These are phyloP conservation scores for Avena sativa DNA, from an alignment of 176 grass and related monocot species.

Conservation along the genomic window DNA sequence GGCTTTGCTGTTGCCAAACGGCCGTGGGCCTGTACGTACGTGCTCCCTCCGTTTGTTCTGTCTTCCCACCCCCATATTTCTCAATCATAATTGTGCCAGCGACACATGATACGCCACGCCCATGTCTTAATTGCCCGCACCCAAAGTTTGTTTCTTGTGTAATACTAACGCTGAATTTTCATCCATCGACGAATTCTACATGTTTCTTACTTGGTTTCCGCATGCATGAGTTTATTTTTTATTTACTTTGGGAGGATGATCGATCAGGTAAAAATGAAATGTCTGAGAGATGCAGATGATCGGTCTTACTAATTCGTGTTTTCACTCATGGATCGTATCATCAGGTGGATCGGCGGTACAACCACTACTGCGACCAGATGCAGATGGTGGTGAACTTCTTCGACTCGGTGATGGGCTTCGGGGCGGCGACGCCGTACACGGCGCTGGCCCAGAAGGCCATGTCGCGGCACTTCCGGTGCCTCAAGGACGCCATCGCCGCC, in stretches of 20 bases:
- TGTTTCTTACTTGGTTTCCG: too few relatives aligned
- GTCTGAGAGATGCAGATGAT: neutral
- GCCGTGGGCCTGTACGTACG: slow-evolving; percentile 46
- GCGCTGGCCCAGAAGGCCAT: slow-evolving; percentile 98
- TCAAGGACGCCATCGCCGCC: slow-evolving; percentile 84
- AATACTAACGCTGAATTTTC: neutral
- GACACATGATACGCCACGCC: slow-evolving; percentile 45
- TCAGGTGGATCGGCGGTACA: slow-evolving; percentile 95
- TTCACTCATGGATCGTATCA: too few relatives aligned
- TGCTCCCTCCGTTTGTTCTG: slow-evolving; percentile 15
- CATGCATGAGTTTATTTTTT: neutral
- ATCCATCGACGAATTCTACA: neutral
- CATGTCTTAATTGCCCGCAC: slow-evolving; percentile 55
- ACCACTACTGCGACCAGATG: slow-evolving; percentile 99
- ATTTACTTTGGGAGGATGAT: neutral
- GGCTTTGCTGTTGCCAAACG: slow-evolving; percentile 44
- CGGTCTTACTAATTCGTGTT: too few relatives aligned
- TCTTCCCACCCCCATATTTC: slow-evolving; percentile 46
- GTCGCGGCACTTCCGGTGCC: slow-evolving; percentile 98
- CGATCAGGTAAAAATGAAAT: neutral
- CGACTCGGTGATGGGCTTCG: slow-evolving; percentile 98
- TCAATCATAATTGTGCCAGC: slow-evolving; percentile 58
- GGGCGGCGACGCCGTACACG: slow-evolving; percentile 95
- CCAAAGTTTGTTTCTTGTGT: slow-evolving; percentile 40
- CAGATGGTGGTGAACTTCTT: slow-evolving; percentile 99